Conservation (phyloP, 2,329 filamentous ascomycete genomes). For the Colletotrichum spinosum region DNA sequence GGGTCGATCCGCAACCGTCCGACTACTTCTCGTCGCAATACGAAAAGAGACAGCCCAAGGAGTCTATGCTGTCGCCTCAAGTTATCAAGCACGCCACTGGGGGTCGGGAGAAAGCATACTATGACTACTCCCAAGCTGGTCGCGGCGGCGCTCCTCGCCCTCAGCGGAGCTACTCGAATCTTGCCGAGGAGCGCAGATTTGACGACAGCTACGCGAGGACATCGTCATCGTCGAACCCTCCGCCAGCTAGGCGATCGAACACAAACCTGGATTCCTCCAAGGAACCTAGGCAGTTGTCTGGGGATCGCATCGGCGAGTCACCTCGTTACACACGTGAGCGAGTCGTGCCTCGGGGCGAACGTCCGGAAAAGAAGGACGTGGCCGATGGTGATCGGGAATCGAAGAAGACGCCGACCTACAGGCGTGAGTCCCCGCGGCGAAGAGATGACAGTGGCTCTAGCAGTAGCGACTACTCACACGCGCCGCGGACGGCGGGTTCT, state of each 20-base stretch:
- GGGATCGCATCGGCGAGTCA: conserved; percentile 46
- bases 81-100: conserved; percentile 54
- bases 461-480: conserved; percentile 52
- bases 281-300: conserved; percentile 45
- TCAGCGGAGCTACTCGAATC: conserved; percentile 46
- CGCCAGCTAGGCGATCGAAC: conserved; percentile 42
- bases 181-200: conserved; percentile 43
- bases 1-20: conserved; percentile 44
- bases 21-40: conserved; percentile 47
- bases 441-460: conserved; percentile 53
- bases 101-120: conserved; percentile 57
- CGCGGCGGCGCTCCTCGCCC: conserved; percentile 43
- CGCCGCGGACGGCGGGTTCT: conserved; percentile 42
- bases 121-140: conserved; percentile 42
- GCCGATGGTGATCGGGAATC: conserved; percentile 41
- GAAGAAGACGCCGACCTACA: conserved; percentile 44
- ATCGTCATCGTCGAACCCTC: conserved; percentile 42
- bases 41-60: conserved; percentile 42
- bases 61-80: conserved; percentile 56
- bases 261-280: conserved; percentile 44
- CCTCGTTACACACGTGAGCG: conserved; percentile 39
- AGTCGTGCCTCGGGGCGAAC: conserved; percentile 31
- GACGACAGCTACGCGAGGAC: conserved; percentile 42
- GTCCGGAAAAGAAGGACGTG: conserved; percentile 42
- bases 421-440: conserved; percentile 41